These are phyloP conservation scores for Citrus maxima DNA, from an alignment of 345 rosid species.

Conservation along the genomic window DNA sequence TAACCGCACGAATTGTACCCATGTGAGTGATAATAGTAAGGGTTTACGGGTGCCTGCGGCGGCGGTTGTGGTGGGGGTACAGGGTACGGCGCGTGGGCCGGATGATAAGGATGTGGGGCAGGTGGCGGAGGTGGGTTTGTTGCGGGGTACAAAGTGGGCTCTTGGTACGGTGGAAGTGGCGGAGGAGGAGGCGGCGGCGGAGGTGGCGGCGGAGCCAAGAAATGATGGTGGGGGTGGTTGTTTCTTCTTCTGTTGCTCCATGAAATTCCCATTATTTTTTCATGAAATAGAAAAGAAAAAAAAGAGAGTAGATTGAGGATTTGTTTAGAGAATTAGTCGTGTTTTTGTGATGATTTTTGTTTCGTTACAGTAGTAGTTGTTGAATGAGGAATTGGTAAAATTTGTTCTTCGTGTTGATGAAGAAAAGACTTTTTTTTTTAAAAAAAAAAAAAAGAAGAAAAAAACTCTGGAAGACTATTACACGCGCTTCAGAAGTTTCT, in stretches of 20 bases:
- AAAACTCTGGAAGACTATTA: not conserved
- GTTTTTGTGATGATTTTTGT: not conserved
- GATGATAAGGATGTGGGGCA: constrained; percentile 25
- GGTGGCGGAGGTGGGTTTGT: constrained; percentile 30
- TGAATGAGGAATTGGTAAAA: not conserved
- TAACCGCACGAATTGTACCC: constrained; percentile 28
- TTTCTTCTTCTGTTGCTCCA: constrained; percentile 69
- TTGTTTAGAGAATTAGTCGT: not conserved
- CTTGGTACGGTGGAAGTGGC: constrained; percentile 23
- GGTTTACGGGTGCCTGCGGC: constrained; percentile 36
- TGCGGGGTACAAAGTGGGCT: constrained; percentile 19
- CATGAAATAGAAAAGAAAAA: not conserved
- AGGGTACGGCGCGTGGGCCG: constrained; percentile 31
- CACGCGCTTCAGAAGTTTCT: not conserved
- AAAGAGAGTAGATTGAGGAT: not conserved
- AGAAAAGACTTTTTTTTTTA: not conserved
- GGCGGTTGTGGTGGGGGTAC: constrained; percentile 26
- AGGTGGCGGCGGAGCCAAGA: constrained; percentile 32
- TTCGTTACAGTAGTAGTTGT: not conserved
- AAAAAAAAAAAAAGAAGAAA: too few relatives aligned
- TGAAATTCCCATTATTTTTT: constrained; percentile 61
- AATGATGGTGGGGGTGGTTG: constrained; percentile 33
- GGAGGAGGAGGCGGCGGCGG: constrained; percentile 31
- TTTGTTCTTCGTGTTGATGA: not conserved
- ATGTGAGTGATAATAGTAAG: constrained; percentile 31